A percentile compares a stretch with the other conserved stretches of the same genome.
Conservation (phyloP, 1,139 yeast species). For the Pichia sp. region DNA sequence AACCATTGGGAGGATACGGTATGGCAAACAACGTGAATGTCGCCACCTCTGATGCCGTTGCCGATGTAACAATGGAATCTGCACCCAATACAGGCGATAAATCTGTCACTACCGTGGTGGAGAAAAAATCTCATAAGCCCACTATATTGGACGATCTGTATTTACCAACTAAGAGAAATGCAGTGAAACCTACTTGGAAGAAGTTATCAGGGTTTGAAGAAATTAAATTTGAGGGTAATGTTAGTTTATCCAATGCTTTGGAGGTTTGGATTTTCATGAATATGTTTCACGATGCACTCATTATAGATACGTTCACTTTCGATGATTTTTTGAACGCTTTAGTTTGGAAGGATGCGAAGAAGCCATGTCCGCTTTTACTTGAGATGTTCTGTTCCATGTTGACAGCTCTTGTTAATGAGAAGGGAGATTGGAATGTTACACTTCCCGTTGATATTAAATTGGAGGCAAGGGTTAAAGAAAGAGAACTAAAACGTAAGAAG, state of each 20-base stretch:
- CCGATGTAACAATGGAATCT: not conserved
- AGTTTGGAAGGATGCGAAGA: constrained; percentile 44
- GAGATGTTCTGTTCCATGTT: constrained; percentile 68
- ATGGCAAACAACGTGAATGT: no score
- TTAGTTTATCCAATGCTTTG: constrained; percentile 37
- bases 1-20: no score
- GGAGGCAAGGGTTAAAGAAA: constrained; percentile 17
- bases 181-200: constrained; percentile 20
- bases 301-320: constrained; percentile 67
- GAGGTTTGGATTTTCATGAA: constrained; percentile 74
- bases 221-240: constrained; percentile 5
- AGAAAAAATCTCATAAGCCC: constrained; percentile 10
- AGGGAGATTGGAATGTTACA: constrained; percentile 29
- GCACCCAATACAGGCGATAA: not conserved
- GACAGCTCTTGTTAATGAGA: constrained; percentile 34
- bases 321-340: constrained; percentile 69
- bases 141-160: constrained; percentile 23
- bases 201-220: constrained; percentile 17
- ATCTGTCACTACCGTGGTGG: constrained; percentile 1
- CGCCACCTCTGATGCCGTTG: no score
- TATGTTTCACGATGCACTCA: constrained; percentile 56
- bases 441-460: constrained; percentile 24
- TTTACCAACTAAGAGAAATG: constrained; percentile 21
- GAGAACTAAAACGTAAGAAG: constrained; percentile 12
- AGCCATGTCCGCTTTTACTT: constrained; percentile 50